phyloP scores from a whole-genome alignment of 176 grass and related monocot genomes.

The Triticum urartu region DNA sequence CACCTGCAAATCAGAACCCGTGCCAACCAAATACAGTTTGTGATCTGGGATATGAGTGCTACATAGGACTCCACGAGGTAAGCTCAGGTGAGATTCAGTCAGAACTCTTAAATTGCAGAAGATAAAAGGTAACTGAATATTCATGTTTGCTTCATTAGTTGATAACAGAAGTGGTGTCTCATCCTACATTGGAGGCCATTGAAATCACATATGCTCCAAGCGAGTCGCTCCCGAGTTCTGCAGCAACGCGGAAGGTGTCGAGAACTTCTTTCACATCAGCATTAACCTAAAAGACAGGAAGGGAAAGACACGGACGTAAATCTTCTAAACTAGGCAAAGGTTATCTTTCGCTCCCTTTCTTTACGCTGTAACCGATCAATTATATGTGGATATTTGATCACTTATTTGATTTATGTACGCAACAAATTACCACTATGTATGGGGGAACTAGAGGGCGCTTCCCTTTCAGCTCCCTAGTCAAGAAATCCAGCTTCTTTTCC shows the following conservation, averaged over 20 bases:
- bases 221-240: slow-evolving; percentile 77
- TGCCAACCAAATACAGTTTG: background rate
- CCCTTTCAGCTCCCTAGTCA: slow-evolving; percentile 84
- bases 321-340: background rate
- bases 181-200: slow-evolving; percentile 92
- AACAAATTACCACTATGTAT: slow-evolving; percentile 59
- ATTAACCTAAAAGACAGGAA: slow-evolving; percentile 49
- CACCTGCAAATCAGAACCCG: background rate
- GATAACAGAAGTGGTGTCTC: background rate
- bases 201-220: slow-evolving; percentile 98
- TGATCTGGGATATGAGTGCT: background rate
- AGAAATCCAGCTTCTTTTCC: slow-evolving; percentile 79
- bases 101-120: background rate
- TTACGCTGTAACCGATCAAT: background rate
- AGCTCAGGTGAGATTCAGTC: background rate
- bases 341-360: background rate
- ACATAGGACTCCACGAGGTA: background rate
- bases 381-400: background rate
- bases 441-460: slow-evolving; percentile 81
- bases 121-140: background rate
- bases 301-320: slow-evolving; percentile 17
- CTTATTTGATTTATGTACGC: background rate
- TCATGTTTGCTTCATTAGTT: background rate
- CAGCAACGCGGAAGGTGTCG: slow-evolving; percentile 79
- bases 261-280: slow-evolving; percentile 87